Evolutionary conservation across 2,329 filamentous ascomycete species (phyloP).

Genomic region (Graphilbum sp.): DNA sequence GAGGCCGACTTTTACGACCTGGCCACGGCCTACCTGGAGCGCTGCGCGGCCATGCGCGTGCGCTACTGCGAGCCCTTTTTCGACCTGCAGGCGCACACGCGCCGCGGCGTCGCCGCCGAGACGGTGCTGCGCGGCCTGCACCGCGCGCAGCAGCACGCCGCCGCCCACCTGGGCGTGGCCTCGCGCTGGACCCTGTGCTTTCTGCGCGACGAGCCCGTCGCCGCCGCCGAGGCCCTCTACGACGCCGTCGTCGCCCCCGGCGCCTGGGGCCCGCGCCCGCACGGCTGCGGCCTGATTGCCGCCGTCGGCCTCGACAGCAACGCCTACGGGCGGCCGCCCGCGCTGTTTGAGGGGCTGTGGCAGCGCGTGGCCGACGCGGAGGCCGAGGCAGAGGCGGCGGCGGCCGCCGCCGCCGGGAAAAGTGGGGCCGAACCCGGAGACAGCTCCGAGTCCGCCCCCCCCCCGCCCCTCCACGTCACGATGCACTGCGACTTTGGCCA

Average conservation of each 20-base stretch:
- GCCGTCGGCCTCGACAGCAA: constrained; percentile 30
- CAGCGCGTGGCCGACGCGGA: too few species aligned
- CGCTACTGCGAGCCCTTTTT: constrained; percentile 64
- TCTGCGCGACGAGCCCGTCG: constrained; percentile 47
- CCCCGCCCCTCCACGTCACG: constrained; percentile 26
- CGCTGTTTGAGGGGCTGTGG: constrained; percentile 25
- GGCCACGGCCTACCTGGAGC: constrained; percentile 53
- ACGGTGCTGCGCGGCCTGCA: constrained; percentile 48
- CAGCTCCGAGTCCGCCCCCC: too few species aligned
- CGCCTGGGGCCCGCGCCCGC: constrained; percentile 9
- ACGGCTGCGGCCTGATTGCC: constrained; percentile 22
- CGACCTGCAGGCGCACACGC: constrained; percentile 59
- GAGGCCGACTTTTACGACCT: constrained; percentile 54
- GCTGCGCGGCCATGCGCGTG: constrained; percentile 45
- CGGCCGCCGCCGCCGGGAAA: too few species aligned
- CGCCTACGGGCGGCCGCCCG: constrained; percentile 26
- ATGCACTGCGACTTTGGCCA: constrained; percentile 35
- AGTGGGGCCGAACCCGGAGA: too few species aligned
- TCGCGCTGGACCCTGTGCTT: constrained; percentile 55
- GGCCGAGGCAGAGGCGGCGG: too few species aligned
- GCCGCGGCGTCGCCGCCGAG: constrained; percentile 42
- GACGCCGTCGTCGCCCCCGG: constrained; percentile 24
- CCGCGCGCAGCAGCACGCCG: constrained; percentile 41
- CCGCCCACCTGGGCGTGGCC: constrained; percentile 43
- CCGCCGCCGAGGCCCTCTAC: constrained; percentile 32